phyloP scores from a whole-genome alignment of 1,284 basidiomycete species.

The Microbotryum scabiosae region DNA sequence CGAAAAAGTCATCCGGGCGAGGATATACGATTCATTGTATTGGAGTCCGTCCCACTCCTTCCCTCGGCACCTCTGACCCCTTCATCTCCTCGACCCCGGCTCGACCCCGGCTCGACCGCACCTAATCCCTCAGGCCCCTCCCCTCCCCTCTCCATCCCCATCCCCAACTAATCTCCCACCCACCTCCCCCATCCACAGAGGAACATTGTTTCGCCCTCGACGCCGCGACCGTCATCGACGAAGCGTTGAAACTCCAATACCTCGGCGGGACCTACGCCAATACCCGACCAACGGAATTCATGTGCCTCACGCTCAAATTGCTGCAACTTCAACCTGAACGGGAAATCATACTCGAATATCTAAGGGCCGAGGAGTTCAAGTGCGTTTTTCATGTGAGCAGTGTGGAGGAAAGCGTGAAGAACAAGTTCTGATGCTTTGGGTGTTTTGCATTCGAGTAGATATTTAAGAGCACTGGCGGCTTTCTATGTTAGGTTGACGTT shows the following conservation, averaged over 20 bases:
- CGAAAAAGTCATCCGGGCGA: slow-evolving; percentile 89
- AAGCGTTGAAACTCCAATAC: slow-evolving; percentile 68
- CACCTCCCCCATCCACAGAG: slow-evolving; percentile 15
- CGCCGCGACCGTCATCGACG: slow-evolving; percentile 87
- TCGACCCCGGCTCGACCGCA: not conserved
- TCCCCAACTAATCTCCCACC: not conserved
- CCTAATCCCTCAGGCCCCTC: not conserved
- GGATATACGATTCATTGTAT: slow-evolving; percentile 89
- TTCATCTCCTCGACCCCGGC: not conserved
- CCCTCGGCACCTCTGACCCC: slow-evolving; percentile 7
- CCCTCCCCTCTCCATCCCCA: not conserved
- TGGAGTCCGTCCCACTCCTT: slow-evolving; percentile 60
- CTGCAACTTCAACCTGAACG: slow-evolving; percentile 96
- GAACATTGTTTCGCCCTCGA: slow-evolving; percentile 43
- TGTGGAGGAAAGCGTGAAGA: too few species aligned
- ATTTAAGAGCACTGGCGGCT: slow-evolving; percentile 82
- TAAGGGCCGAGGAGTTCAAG: slow-evolving; percentile 97
- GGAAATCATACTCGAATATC: slow-evolving; percentile 88
- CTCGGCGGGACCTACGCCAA: slow-evolving; percentile 88
- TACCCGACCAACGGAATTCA: slow-evolving; percentile 81
- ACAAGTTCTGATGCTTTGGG: too few species aligned
- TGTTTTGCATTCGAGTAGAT: slow-evolving; percentile 48
- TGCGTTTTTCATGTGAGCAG: slow-evolving; percentile 43
- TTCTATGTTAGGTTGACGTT: slow-evolving; percentile 96
- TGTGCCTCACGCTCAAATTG: slow-evolving; percentile 85